Evolutionary conservation across 768 basidiomycete genomes (phyloP), one percentile per base, ranked within the genome.

Genomic region (Cubamyces lactineus): DNA sequence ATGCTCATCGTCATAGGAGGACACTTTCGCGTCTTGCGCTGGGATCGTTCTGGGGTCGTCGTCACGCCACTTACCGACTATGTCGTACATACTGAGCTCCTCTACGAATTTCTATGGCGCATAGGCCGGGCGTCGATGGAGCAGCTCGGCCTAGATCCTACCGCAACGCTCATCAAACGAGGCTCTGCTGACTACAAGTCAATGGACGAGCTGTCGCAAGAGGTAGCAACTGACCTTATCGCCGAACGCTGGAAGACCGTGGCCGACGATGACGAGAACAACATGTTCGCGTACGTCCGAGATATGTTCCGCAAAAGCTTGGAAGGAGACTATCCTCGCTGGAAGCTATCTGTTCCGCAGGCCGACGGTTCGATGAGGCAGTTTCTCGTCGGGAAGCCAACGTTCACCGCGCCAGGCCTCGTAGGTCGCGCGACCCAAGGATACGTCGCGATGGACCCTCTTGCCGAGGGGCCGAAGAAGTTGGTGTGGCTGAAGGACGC

Each of bases 401-500:
- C 6, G 4, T 53, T 42, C 7, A 7, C 8, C 24, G 56, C 43
- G 2, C 24, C 24, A 2, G 53, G 40, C n/a, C 16, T 53, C 0
- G n/a, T 28, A 5, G 55, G 55, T 7, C 43, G 55, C 13, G 43
- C 17, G 1, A 57, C 55, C 1, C 55, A 45, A 4, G 55, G 55
- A 6, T 57, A 57, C 17, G 38, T 57, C 26, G 55, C 43, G 23
- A 17, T 11, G 9, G 34, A 34, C 34, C 34, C 34, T 5, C 34
- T 34, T 11, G 34, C 34, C 9, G 9, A 5, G 9, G 34, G 11
- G 34, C 34, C 34, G 6, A 21, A 21, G 50, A 12, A 19, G 24
- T 43, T 53, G 13, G 53, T 53, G 21, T 53, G 17, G 12, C 15
- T 53, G 40, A 53, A 53, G 53, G 53, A 53, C 42, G 16, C 42